Conservation (phyloP, 192 early-diverging fungal species). For the Mortierella claussenii region DNA sequence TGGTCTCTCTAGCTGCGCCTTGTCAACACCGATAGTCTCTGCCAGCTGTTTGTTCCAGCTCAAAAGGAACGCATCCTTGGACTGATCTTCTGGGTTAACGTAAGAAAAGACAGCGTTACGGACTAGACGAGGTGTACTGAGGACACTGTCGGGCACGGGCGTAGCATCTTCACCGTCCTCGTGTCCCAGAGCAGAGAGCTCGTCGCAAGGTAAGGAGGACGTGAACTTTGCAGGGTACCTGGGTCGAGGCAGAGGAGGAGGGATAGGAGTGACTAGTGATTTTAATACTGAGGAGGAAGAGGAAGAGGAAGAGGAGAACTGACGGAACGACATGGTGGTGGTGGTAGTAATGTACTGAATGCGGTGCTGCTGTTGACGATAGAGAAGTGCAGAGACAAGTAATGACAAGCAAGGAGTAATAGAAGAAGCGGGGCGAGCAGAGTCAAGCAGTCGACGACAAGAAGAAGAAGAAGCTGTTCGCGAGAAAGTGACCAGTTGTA, state of each 20-base stretch:
- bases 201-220: conserved; percentile 46
- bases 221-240: conserved; percentile 43
- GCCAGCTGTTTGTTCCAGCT: conserved; percentile 41
- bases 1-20: conserved; percentile 32
- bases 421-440: too few relatives aligned
- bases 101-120: conserved; percentile 55
- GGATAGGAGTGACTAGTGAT: conserved; percentile 10
- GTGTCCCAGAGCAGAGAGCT: conserved; percentile 30
- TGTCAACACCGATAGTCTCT: conserved; percentile 25
- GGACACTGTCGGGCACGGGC: conserved; percentile 29
- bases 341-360: too few relatives aligned
- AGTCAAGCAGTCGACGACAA: too few relatives aligned
- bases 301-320: not conserved
- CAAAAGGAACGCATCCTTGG: conserved; percentile 26
- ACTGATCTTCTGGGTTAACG: conserved; percentile 56
- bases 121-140: conserved; percentile 49
- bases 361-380: too few relatives aligned
- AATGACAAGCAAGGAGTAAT: too few relatives aligned
- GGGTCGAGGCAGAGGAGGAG: conserved; percentile 26
- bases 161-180: conserved; percentile 26
- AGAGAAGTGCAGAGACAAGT: too few relatives aligned
- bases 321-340: conserved; percentile 6
- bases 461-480: too few relatives aligned
- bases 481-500: too few relatives aligned
- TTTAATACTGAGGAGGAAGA: not conserved